Conservation (phyloP, 2,329 filamentous ascomycete species). For the Phyllosticta capitalensis region DNA sequence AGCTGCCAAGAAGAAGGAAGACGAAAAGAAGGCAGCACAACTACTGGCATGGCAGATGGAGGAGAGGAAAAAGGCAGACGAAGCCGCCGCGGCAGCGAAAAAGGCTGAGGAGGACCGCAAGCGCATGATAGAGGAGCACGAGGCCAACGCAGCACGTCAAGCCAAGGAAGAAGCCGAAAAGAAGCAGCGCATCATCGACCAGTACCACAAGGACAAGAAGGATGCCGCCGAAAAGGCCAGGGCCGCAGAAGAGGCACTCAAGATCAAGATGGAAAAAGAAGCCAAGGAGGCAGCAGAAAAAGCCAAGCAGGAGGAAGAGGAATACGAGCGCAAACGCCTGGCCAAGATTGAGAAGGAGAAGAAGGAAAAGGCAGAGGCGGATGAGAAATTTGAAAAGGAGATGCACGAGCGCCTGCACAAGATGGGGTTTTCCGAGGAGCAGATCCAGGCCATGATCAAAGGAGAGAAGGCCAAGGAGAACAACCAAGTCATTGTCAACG, state of each 20-base stretch:
- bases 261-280: constrained; percentile 31
- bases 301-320: constrained; percentile 35
- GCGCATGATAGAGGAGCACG: constrained; percentile 22
- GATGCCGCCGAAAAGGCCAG: constrained; percentile 28
- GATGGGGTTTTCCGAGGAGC: constrained; percentile 37
- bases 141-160: constrained; percentile 3
- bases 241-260: constrained; percentile 27
- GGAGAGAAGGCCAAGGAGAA: constrained; percentile 34
- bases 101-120: constrained; percentile 28
- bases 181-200: constrained; percentile 17
- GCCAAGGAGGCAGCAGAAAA: constrained; percentile 31
- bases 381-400: constrained; percentile 34
- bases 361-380: constrained; percentile 28
- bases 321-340: constrained; percentile 31
- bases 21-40: constrained; percentile 21
- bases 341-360: constrained; percentile 33
- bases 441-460: constrained; percentile 39
- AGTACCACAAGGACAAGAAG: constrained; percentile 19
- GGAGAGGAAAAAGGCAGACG: constrained; percentile 18
- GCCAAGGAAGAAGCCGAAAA: constrained; percentile 19
- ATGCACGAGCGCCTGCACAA: constrained; percentile 37
- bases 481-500: constrained; percentile 13
- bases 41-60: constrained; percentile 24
- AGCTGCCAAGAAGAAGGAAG: constrained; percentile 19
- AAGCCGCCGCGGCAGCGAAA: constrained; percentile 25